Evolutionary conservation across 257 asterid genomes (phyloP).

Genomic region (Nicotiana sylvestris): DNA sequence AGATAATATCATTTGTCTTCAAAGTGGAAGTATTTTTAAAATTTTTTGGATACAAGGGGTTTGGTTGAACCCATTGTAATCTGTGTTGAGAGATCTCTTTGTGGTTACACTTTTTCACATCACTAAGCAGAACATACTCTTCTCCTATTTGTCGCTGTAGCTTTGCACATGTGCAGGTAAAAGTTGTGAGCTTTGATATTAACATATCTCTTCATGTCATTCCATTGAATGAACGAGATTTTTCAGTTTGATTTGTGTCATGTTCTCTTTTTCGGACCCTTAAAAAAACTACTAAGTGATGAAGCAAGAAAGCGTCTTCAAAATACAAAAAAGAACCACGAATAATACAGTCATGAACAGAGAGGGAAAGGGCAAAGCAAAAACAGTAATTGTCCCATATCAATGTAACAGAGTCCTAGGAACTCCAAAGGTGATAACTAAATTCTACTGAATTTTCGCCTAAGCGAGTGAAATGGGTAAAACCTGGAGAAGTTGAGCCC

Average conservation of each 20-base stretch:
- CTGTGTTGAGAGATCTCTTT: no score
- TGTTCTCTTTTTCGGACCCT: neutral
- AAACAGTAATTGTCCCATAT: no score
- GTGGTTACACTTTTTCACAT: no score
- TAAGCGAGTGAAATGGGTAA: neutral
- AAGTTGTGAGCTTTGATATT: no score
- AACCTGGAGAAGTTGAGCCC: neutral
- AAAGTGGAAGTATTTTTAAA: no score
- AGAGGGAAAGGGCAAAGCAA: neutral
- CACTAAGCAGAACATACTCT: no score
- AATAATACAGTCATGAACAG: neutral
- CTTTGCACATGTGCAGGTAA: no score
- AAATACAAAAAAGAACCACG: neutral
- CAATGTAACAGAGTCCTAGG: neutral
- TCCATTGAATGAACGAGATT: neutral
- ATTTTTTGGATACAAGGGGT: no score
- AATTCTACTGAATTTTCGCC: neutral
- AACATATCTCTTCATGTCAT: neutral
- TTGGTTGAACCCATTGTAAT: no score
- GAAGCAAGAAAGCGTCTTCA: neutral
- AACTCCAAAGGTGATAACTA: neutral
- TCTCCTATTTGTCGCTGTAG: no score
- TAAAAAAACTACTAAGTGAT: neutral
- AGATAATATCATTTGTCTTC: no score
- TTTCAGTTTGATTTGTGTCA: neutral